Evolutionary conservation across 208 protist genomes (phyloP), one percentile per base, ranked within the genome.

Genomic region (Tritrichomonas foetus): DNA sequence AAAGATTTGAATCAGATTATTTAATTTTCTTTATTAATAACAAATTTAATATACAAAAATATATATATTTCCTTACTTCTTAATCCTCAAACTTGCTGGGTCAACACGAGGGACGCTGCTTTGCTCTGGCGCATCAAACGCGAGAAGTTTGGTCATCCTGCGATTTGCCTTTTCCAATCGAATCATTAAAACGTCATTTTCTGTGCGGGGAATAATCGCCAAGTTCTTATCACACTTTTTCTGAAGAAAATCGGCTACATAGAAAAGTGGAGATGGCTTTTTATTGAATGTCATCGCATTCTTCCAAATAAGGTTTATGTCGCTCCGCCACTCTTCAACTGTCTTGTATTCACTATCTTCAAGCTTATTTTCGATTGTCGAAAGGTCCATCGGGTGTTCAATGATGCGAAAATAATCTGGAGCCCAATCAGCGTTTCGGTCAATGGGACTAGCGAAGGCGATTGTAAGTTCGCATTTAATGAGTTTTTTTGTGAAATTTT

Each of bases 341-440:
- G 89, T 74, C 33, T 93, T 66, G n/a, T 93, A 93, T 53, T 93
- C 33, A 30, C 55, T 33, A 39, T 64, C 36, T 33, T 74, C 41
- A 33, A 93, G 3, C 53, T 93, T 93, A 1, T 13, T 27, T 50
- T 66, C 72, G 30, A 93, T 72, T 93, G 50, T 64, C 49, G 89
- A 50, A 39, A 93, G 41, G 47, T 93, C 89, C 20, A 93, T 93
- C 53, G 89, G 89, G 53, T 93, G 89, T 50, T 93, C 55, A 33
- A 93, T 72, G 44, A 93, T 69, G 20, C 30, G 16, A 41, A 49
- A 93, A 50, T 93, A 93, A 47, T 30, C 50, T 36, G 89, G 89
- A 3, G 89, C 89, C 39, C 20, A 20, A 50, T 89, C 78, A 39
- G 64, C 64, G n/a, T 33, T 69, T 69, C 11, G 27, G 27, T 69